Evolutionary conservation across 2,329 filamentous ascomycete genomes (phyloP).

Genomic region (Purpureocillium takamizusanense): DNA sequence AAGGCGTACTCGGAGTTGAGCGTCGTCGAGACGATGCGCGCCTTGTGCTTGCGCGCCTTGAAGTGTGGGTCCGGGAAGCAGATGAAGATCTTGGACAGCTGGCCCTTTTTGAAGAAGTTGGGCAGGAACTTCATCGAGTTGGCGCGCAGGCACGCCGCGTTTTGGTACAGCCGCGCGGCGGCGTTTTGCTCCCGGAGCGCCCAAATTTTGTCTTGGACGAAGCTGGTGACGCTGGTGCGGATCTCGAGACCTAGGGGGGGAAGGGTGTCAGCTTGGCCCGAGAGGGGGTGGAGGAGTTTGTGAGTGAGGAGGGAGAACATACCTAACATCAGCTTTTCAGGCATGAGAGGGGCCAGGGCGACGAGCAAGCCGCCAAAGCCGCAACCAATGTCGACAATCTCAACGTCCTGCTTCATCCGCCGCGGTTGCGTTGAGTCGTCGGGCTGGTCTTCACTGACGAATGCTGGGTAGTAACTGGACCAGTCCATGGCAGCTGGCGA

Average conservation of each 20-base stretch:
- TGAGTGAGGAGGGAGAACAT: slow-evolving; percentile 16
- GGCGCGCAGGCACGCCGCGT: slow-evolving; percentile 78
- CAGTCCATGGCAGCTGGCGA: slow-evolving; percentile 85
- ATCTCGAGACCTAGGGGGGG: slow-evolving; percentile 70
- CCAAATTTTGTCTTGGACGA: slow-evolving; percentile 77
- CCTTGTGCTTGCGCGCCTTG: slow-evolving; percentile 95
- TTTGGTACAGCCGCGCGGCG: slow-evolving; percentile 56
- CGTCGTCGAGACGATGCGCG: slow-evolving; percentile 81
- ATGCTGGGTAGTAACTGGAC: slow-evolving; percentile 74
- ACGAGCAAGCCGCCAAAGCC: slow-evolving; percentile 90
- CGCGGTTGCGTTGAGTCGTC: slow-evolving; percentile 16
- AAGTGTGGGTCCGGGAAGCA: slow-evolving; percentile 99
- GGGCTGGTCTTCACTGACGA: slow-evolving; percentile 33
- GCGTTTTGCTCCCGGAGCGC: slow-evolving; percentile 64
- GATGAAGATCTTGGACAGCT: slow-evolving; percentile 88
- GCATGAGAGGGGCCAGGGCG: slow-evolving; percentile 72
- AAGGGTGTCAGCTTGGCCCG: neutral
- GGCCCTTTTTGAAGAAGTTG: slow-evolving; percentile 79
- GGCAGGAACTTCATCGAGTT: slow-evolving; percentile 99
- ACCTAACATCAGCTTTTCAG: slow-evolving; percentile 78
- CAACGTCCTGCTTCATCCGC: slow-evolving; percentile 54
- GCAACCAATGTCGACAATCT: slow-evolving; percentile 94
- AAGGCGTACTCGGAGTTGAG: slow-evolving; percentile 92
- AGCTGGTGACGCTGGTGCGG: slow-evolving; percentile 80
- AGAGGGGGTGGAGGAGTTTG: too few species aligned